Evolutionary conservation across 176 grass and related monocot genomes (phyloP).

Genomic region (Zoysia japonica): DNA sequence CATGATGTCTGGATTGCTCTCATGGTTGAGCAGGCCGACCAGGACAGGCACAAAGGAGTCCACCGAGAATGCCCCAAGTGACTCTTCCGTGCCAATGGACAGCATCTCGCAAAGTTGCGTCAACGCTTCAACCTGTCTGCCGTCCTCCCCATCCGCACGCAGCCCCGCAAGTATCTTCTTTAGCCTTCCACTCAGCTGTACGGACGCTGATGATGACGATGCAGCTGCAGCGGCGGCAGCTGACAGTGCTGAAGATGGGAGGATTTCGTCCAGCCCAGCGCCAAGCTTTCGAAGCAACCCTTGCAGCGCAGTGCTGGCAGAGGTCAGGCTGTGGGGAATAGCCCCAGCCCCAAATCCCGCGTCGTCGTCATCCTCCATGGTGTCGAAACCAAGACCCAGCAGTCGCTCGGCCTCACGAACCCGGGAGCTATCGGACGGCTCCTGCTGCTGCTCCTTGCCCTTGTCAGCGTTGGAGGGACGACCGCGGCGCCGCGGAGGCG

Average conservation of each 20-base stretch:
- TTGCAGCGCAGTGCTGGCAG: slow-evolving; percentile 77
- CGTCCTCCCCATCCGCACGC: slow-evolving; percentile 75
- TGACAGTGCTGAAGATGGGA: slow-evolving; percentile 54
- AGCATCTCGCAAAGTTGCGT: slow-evolving; percentile 87
- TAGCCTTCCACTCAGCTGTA: slow-evolving; percentile 53
- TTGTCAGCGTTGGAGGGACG: slow-evolving; percentile 51
- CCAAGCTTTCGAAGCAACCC: slow-evolving; percentile 81
- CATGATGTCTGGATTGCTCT: slow-evolving; percentile 89
- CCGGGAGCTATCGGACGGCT: slow-evolving; percentile 50
- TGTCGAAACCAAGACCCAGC: slow-evolving; percentile 64
- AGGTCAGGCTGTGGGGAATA: slow-evolving; percentile 67
- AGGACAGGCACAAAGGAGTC: slow-evolving; percentile 84
- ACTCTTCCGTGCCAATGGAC: slow-evolving; percentile 82
- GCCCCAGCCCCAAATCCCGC: slow-evolving; percentile 49
- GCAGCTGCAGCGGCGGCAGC: slow-evolving; percentile 39
- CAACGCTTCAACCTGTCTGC: slow-evolving; percentile 60
- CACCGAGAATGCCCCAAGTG: slow-evolving; percentile 58
- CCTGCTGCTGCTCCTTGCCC: slow-evolving; percentile 70
- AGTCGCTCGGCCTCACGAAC: slow-evolving; percentile 66
- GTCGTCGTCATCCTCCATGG: slow-evolving; percentile 62
- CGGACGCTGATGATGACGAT: slow-evolving; percentile 37
- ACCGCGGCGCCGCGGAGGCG: slow-evolving; percentile 52
- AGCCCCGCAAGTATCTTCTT: slow-evolving; percentile 72
- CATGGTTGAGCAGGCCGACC: slow-evolving; percentile 72
- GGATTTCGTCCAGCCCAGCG: slow-evolving; percentile 73